Evolutionary conservation across 208 protist genomes (phyloP).

Genomic region (Endotrypanum monterogeii): DNA sequence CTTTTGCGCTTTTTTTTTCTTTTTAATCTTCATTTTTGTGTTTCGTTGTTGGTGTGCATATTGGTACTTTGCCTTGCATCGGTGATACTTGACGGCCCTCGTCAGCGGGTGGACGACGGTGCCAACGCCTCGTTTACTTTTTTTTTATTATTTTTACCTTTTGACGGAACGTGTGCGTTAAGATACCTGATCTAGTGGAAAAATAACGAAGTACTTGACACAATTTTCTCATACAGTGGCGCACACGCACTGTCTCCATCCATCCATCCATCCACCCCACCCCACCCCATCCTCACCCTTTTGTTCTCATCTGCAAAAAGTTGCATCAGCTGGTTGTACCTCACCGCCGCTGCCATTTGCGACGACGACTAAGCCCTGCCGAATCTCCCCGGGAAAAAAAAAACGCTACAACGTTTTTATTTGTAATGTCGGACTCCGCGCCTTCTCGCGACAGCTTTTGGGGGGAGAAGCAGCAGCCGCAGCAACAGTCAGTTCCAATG

Average conservation of each 20-base stretch:
- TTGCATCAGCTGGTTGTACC: too few species aligned
- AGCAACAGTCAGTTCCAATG: conserved; percentile 22
- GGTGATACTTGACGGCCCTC: neutral
- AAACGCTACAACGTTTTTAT: neutral
- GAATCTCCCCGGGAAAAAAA: neutral
- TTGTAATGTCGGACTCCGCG: conserved; percentile 22
- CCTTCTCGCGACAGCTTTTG: conserved; percentile 19
- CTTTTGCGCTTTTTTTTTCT: neutral
- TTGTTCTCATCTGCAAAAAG: neutral
- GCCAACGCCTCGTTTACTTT: neutral
- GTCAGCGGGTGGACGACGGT: neutral
- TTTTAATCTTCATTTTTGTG: neutral
- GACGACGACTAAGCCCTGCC: too few species aligned
- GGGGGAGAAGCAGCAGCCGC: conserved; percentile 23
- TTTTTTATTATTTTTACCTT: neutral
- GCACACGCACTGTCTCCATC: neutral
- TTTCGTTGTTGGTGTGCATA: too few species aligned
- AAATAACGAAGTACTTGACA: neutral
- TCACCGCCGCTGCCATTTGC: too few species aligned
- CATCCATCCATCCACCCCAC: neutral
- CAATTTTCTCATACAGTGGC: neutral
- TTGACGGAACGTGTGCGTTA: neutral
- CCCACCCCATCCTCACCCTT: neutral
- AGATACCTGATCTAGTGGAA: neutral
- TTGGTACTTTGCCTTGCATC: neutral